Conservation (phyloP, 2,329 filamentous ascomycete genomes). For the Monilinia fructicola region DNA sequence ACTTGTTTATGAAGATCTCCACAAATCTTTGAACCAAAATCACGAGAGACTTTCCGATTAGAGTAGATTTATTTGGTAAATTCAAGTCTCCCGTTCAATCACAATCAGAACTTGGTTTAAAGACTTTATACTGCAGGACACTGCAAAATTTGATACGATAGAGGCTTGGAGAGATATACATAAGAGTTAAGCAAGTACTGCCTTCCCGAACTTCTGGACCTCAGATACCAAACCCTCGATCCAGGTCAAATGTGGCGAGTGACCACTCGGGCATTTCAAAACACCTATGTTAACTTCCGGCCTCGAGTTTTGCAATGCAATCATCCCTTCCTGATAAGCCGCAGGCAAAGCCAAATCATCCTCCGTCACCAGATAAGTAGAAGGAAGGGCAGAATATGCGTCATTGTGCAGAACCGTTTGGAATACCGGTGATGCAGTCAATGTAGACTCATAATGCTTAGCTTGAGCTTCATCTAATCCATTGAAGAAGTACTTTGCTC, state of each 20-base stretch:
- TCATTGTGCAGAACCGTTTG: conserved; percentile 21
- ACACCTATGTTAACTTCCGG: conserved; percentile 1
- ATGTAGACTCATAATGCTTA: conserved; percentile 18
- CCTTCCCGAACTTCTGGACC: not conserved
- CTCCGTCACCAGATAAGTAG: conserved; percentile 22
- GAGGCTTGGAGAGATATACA: not conserved
- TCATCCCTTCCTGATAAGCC: conserved; percentile 15
- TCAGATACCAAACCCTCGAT: conserved; percentile 8
- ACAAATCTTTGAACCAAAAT: not conserved
- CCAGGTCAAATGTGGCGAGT: conserved; percentile 16
- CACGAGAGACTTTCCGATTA: not conserved
- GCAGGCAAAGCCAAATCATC: conserved; percentile 22
- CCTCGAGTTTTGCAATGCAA: conserved; percentile 12
- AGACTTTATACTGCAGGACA: not conserved
- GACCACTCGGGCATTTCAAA: conserved; percentile 3
- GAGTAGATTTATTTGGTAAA: not conserved
- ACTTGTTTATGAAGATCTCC: not conserved
- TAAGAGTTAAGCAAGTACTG: not conserved
- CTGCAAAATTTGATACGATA: not conserved
- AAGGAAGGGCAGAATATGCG: conserved; percentile 23
- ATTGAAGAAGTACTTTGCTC: conserved; percentile 26
- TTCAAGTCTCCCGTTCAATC: not conserved
- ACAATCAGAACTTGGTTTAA: not conserved
- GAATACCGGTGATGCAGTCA: conserved; percentile 20
- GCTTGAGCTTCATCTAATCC: conserved; percentile 17